phyloP scores from a whole-genome alignment of 2,329 filamentous ascomycete species.

The Talaromyces verruculosus region DNA sequence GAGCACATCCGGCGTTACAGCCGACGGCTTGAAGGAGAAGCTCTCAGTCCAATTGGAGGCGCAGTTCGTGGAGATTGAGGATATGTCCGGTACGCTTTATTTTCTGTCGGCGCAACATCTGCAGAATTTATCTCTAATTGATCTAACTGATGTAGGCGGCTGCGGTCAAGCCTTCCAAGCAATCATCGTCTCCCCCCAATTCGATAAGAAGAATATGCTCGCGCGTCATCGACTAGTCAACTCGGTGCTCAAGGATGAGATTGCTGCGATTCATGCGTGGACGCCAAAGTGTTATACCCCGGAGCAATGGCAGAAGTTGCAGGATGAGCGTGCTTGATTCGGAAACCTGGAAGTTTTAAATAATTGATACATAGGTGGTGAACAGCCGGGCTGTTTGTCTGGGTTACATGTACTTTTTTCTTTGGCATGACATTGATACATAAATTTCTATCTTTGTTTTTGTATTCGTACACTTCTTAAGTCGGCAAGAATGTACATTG shows the following conservation, averaged over 20 bases:
- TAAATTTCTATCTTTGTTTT: constrained; percentile 3
- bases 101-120: not conserved
- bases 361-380: not conserved
- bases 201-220: constrained; percentile 71
- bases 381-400: constrained; percentile 16
- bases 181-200: constrained; percentile 68
- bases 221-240: constrained; percentile 87
- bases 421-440: not conserved
- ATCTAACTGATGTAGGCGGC: constrained; percentile 52
- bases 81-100: constrained; percentile 73
- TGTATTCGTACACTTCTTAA: not conserved
- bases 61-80: constrained; percentile 79
- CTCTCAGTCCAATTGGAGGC: constrained; percentile 71
- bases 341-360: not conserved
- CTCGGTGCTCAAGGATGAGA: constrained; percentile 77
- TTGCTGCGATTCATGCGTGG: constrained; percentile 90
- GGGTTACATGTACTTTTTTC: constrained; percentile 14
- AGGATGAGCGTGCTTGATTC: constrained; percentile 35
- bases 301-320: constrained; percentile 78
- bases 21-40: constrained; percentile 66
- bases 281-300: constrained; percentile 91
- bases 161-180: constrained; percentile 71
- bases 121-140: not conserved
- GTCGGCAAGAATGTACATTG: not conserved
- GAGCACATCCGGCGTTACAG: constrained; percentile 65